Conservation (phyloP, 129 eudicot genomes). For the Solidago caesia region DNA sequence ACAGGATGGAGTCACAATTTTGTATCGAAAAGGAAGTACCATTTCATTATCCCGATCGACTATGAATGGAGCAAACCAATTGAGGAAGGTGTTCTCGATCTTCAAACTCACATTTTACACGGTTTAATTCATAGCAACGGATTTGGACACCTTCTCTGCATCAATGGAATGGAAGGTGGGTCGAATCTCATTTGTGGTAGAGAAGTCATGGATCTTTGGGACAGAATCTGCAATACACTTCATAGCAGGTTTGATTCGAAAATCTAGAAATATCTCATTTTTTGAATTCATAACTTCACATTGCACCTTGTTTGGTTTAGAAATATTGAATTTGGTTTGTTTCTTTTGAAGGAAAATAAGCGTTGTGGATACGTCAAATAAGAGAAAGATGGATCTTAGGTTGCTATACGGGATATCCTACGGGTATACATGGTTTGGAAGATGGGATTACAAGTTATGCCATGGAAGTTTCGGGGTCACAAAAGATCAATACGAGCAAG, state of each 20-base stretch:
- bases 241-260: no score
- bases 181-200: slow-evolving; percentile 59
- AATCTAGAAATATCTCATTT: no score
- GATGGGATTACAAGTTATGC: slow-evolving; percentile 67
- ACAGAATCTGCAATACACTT: slow-evolving; percentile 78
- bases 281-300: slow-evolving; percentile 22
- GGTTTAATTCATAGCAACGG: slow-evolving; percentile 92
- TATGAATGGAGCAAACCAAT: slow-evolving; percentile 73
- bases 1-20: slow-evolving; percentile 95
- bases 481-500: slow-evolving; percentile 47
- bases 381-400: slow-evolving; percentile 70
- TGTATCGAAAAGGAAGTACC: slow-evolving; percentile 77
- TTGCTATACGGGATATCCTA: slow-evolving; percentile 70
- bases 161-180: slow-evolving; percentile 91
- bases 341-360: slow-evolving; percentile 59
- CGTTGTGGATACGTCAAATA: slow-evolving; percentile 68
- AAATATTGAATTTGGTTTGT: slow-evolving; percentile 13
- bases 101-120: slow-evolving; percentile 79
- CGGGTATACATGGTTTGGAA: slow-evolving; percentile 78
- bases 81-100: slow-evolving; percentile 50
- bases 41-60: slow-evolving; percentile 71
- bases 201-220: slow-evolving; percentile 98
- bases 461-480: slow-evolving; percentile 70
- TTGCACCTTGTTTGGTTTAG: background rate
- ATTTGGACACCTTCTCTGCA: slow-evolving; percentile 76